Base-by-base conservation (phyloP, 2,329 filamentous ascomycete genomes). In the Pseudocercospora macadamiae region DNA sequence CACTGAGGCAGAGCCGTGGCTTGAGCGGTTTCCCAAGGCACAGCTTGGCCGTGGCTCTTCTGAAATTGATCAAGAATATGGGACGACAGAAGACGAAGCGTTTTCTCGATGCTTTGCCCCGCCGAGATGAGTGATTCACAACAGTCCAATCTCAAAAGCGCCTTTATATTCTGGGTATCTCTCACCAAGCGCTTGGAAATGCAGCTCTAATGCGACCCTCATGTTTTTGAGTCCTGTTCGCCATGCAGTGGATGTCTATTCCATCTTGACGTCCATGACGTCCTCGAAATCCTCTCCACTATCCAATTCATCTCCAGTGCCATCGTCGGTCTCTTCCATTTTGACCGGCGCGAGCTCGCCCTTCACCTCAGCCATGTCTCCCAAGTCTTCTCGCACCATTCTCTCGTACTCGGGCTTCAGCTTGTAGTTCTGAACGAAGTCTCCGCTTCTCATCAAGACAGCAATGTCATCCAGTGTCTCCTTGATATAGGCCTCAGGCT, bases 401-500 rank as follows among this genome's bases (percentile, higher is more conserved):
- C 81, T 79, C 67, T 75, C 84, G 61, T 89, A 89, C 71, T 91
- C 88, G 2, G 84, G 81, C 73, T 89, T 91, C 57, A 97, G 77
- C 66, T 88, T 88, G 87, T 92, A 97, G 66, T 89, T 88, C 73
- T 92, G 93, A 52, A 90, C 89, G 72, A 96, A 96, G 2, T 86
- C 83, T 23, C 93, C 93, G 47, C 86, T 88, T 74, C 92, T 90
- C 72, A 96, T 88, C 61, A 96, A 78, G 18, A 89, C 85, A 0
- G 91, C 93, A 60, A 97, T 85, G 70, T 91, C 87, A 63, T 93
- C 89, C 66, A 99, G 78, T 0, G 88, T 89, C 72, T 95, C 86
- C 55, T 93, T 91, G 62, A 99, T 84, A 74, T 93, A 97, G n/a
- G 89, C 87, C 73, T 97, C 95, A 1, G 95, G 95, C 76, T 99